Evolutionary conservation across 2,329 filamentous ascomycete species (phyloP), one percentile per base, ranked within the genome.

Genomic region (Verticillium albo-atrum): DNA sequence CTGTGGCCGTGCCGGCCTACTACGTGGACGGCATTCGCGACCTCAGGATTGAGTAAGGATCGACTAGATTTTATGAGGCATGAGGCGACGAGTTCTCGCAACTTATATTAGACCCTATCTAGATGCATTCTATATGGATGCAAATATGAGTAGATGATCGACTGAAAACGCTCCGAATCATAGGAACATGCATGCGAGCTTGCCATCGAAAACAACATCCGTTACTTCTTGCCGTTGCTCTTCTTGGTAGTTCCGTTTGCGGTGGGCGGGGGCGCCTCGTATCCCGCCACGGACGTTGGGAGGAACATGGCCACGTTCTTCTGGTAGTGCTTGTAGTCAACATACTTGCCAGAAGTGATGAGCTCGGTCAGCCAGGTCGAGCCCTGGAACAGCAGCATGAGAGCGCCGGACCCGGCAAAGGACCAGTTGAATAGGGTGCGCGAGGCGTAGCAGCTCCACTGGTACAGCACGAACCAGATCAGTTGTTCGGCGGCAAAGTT

Each of bases 401-500:
- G 89, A 54, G 80, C 79, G 4, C 88, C 69, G 0, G 88, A 82
- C 9, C 94, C 95, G 10, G 85, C 71, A 55, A 84, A 85, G 1
- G 90, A 87, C 91, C 93, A 99, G 74, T 89, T 94, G 71, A 88
- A 88, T 50, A 88, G 79, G 2, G 81, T 86, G 58, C 87, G 83
- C 32, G 88, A 90, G 58, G 87, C 83, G 70, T 86, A 89, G 74
- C 90, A 94, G 65, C 84, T 86, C 95, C 94, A 99, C 68, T 91
- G 85, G 74, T 98, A 98, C 57, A 98, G 75, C 9, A 87, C 78
- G 58, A 96, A 81, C 95, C 95, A 99, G 67, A 98, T 87, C 30
- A 87, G 80, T 76, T 98, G 95, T 75, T 99, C 95, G 5, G 91
- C 91, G 5, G 90, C 86, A 70, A 98, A 99, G 74, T 99, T 99